Base-by-base conservation (phyloP, 1,139 yeast genomes). In the Suhomyces yuchorum region DNA sequence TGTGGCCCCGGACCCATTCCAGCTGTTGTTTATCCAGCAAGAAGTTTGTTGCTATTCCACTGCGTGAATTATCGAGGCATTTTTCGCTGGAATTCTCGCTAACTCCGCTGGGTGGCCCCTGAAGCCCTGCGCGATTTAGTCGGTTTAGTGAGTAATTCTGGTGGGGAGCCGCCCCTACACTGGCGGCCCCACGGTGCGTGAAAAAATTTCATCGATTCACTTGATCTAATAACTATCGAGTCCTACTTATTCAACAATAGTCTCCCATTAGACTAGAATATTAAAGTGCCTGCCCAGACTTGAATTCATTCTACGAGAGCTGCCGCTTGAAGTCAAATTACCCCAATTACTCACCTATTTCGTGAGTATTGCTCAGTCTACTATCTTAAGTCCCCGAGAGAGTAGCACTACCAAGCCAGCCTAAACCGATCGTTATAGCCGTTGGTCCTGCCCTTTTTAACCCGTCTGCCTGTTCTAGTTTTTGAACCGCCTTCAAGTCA, bases 311-410 rank as follows among this genome's bases (percentile, higher is more conserved):
- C 56, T 47, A 73, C 78, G 78, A 72, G 78, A 73, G 78, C 77
- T 73, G 78, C 78, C 78, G 78, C 76, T 68, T 73, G 78, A 72
- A 67, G 75, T 70, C 60, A 56, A 43, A 54, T 57, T 51, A 46
- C 50, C 48, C 44, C 42, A 32, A 18, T 44, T 53, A 63, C 75
- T 70, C 75, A 63, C 73, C 44, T 24, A 43, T 37, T 37, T 48
- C 51, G 73, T 68, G 75, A 70, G 75, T 68, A 49, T 50, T 46
- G 47, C 46, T 37, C 19, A 47, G 46, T 40, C 44, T 47, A 43
- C 54, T 42, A 50, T 51, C 56, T 51, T 51, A 49, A 41, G 56
- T 54, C 57, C 57, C 57, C 57, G 37, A 42, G 47, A 42, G 44
- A 46, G 52, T 44, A 48, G 50, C 37, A 32, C 41, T 42, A 23